phyloP scores from a whole-genome alignment of 2,329 filamentous ascomycete genomes.

The Cytospora piceae region DNA sequence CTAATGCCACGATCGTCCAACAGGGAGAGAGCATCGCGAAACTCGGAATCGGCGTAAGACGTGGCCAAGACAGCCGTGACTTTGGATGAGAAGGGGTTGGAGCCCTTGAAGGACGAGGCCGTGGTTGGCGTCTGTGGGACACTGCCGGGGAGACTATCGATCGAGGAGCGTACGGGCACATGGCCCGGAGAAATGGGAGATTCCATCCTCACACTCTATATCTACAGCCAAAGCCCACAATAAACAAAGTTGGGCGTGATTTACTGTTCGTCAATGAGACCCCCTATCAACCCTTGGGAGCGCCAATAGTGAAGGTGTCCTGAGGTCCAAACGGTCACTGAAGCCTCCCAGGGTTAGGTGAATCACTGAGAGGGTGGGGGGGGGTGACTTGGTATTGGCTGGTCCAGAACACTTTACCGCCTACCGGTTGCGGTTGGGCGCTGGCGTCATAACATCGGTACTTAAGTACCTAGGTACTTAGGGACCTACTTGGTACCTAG shows the following conservation, averaged over 20 bases:
- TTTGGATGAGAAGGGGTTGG: slow-evolving; percentile 76
- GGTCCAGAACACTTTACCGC: slow-evolving; percentile 8
- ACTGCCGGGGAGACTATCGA: slow-evolving; percentile 28
- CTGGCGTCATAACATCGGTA: slow-evolving; percentile 23
- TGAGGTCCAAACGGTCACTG: neutral
- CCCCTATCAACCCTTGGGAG: neutral
- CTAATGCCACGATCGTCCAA: slow-evolving; percentile 72
- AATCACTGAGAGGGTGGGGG: neutral
- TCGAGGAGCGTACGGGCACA: slow-evolving; percentile 29
- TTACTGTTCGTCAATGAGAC: neutral
- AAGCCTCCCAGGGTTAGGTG: neutral
- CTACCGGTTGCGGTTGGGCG: slow-evolving; percentile 5
- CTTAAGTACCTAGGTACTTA: neutral
- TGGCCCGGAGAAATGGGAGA: slow-evolving; percentile 28
- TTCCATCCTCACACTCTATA: slow-evolving; percentile 26
- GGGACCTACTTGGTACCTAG: no score
- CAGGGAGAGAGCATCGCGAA: slow-evolving; percentile 79
- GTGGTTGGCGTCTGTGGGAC: slow-evolving; percentile 40
- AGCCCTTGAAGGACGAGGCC: slow-evolving; percentile 43
- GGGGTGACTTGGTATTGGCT: neutral
- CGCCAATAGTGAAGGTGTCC: neutral
- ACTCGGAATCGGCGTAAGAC: slow-evolving; percentile 90
- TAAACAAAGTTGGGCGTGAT: neutral
- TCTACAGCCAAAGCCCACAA: neutral
- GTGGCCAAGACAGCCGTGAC: slow-evolving; percentile 85